Evolutionary conservation across 139 green algal genomes (phyloP).

Genomic region (Mesotaenium endlicherianum): DNA sequence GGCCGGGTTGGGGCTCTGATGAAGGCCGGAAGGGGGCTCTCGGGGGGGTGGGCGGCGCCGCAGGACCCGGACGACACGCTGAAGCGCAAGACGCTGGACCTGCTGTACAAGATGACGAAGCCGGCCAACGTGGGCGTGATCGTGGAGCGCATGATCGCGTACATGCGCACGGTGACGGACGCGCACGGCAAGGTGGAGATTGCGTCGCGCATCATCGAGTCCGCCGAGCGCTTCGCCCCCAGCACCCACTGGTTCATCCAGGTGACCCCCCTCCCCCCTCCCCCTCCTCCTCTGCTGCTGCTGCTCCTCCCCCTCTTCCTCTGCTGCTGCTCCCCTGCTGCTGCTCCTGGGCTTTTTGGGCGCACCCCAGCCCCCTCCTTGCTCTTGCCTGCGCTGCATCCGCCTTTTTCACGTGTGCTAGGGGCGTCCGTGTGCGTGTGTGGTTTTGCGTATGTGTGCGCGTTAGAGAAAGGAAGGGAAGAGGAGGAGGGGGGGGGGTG

Average conservation of each 20-base stretch:
- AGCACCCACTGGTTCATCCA: constrained; percentile 85
- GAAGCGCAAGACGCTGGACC: constrained; percentile 90
- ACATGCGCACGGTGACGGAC: constrained; percentile 61
- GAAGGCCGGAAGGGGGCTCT: no score
- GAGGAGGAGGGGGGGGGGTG: no score
- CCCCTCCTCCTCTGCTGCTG: not conserved
- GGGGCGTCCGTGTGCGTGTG: no score
- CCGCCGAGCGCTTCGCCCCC: constrained; percentile 88
- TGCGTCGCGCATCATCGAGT: constrained; percentile 63
- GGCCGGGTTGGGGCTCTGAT: no score
- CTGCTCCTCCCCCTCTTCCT: not conserved
- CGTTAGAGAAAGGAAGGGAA: no score
- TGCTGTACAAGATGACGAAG: constrained; percentile 94
- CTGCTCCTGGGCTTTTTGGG: not conserved
- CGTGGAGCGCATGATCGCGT: constrained; percentile 87
- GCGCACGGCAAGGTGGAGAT: constrained; percentile 58
- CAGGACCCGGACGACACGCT: constrained; percentile 88
- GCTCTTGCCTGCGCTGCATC: not conserved
- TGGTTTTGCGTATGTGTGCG: no score
- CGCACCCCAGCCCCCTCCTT: not conserved
- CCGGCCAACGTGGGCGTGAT: constrained; percentile 92
- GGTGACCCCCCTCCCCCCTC: constrained; percentile 8
- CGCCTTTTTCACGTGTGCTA: not conserved
- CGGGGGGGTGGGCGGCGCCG: not conserved
- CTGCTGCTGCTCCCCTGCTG: not conserved